These are phyloP conservation scores for Metschnikowia borealis DNA, from an alignment of 805 yeast genomes.

Conservation along the genomic window DNA sequence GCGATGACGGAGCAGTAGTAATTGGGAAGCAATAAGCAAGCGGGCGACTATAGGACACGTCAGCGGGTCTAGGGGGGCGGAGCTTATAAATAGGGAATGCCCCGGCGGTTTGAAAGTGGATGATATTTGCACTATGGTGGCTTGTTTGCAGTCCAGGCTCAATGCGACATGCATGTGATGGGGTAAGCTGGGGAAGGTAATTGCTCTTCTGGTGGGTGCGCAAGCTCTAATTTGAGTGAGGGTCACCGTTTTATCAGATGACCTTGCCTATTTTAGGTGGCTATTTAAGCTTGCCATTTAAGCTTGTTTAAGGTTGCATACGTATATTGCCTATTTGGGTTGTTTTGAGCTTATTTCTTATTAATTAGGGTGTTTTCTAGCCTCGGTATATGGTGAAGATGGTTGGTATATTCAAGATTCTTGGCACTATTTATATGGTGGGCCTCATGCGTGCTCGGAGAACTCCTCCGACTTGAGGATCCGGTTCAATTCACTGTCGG, in stretches of 20 bases:
- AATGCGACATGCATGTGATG: conserved; percentile 4
- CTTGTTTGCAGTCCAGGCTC: neutral
- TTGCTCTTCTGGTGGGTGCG: conserved; percentile 1
- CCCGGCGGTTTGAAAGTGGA: neutral
- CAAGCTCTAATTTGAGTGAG: neutral
- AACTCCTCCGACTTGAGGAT: conserved; percentile 32
- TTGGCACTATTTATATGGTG: neutral
- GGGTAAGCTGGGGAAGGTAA: neutral
- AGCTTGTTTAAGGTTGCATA: neutral
- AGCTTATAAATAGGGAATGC: neutral
- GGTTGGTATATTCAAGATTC: neutral
- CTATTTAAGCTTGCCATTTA: neutral
- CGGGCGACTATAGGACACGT: neutral
- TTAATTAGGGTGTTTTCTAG: neutral
- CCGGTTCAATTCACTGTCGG: conserved; percentile 42
- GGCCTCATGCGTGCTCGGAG: conserved; percentile 1
- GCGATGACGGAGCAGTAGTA: neutral
- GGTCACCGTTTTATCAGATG: neutral
- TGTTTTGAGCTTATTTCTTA: too few species aligned
- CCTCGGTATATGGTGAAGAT: neutral
- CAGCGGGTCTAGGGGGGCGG: neutral
- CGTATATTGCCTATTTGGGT: too few species aligned
- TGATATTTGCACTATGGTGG: neutral
- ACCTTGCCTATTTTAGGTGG: neutral
- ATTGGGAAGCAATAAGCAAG: neutral